Evolutionary conservation across 306 rosid genomes (phyloP).

Genomic region (Senna siamea): DNA sequence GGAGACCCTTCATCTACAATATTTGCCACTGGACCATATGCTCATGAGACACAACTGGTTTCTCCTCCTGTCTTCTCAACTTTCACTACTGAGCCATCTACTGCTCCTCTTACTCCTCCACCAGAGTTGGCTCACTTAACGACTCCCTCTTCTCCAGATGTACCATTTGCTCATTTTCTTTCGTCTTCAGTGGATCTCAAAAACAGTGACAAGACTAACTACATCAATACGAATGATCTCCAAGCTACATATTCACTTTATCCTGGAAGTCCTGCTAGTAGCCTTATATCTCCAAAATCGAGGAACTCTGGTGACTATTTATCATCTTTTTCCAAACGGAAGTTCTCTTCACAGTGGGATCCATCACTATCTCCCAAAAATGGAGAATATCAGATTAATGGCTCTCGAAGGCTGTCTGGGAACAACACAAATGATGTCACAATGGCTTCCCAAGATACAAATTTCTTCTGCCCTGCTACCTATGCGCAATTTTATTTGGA

Average conservation of each 20-base stretch:
- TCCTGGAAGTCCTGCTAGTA: conserved; percentile 93
- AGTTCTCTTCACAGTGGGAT: conserved; percentile 80
- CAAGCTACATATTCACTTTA: conserved; percentile 87
- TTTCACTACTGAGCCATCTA: conserved; percentile 97
- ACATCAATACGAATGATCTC: conserved; percentile 81
- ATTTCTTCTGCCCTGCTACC: conserved; percentile 98
- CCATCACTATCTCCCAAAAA: conserved; percentile 71
- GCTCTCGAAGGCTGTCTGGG: conserved; percentile 74
- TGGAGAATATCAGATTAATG: conserved; percentile 72
- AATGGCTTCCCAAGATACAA: conserved; percentile 82
- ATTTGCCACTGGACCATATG: conserved; percentile 97
- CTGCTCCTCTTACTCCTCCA: conserved; percentile 98
- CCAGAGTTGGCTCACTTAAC: conserved; percentile 98
- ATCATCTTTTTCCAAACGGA: conserved; percentile 79
- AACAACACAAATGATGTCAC: conserved; percentile 60
- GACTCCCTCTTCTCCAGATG: conserved; percentile 99
- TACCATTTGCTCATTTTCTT: conserved; percentile 93
- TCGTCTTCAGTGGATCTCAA: conserved; percentile 79
- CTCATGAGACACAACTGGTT: conserved; percentile 88
- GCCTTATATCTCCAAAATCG: conserved; percentile 79
- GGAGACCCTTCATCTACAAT: conserved; percentile 95
- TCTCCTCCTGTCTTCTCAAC: conserved; percentile 99
- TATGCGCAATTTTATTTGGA: conserved; percentile 96
- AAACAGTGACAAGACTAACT: conserved; percentile 59
- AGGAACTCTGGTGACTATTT: conserved; percentile 79